Evolutionary conservation across 371 early-diverging fungal genomes (phyloP).

Genomic region (Paraphysoderma sedebokerense): DNA sequence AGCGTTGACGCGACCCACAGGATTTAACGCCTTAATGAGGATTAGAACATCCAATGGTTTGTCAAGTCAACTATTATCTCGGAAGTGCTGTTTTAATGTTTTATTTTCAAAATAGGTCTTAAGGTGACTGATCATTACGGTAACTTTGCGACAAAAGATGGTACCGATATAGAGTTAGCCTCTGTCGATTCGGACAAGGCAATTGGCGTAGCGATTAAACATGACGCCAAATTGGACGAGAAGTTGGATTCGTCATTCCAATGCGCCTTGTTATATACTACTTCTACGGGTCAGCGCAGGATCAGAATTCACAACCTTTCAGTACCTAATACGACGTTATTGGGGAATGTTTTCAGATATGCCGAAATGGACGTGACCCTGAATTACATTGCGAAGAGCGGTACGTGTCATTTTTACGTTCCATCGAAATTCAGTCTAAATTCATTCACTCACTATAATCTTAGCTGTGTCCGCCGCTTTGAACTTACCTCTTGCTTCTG

Average conservation of each 20-base stretch:
- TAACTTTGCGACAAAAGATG: slow-evolving; percentile 79
- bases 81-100: neutral
- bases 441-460: neutral
- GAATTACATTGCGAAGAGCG: slow-evolving; percentile 58
- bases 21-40: slow-evolving; percentile 72
- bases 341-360: slow-evolving; percentile 66
- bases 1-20: slow-evolving; percentile 57
- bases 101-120: slow-evolving; percentile 31
- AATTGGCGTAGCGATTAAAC: slow-evolving; percentile 59
- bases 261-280: slow-evolving; percentile 82
- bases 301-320: slow-evolving; percentile 79
- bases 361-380: slow-evolving; percentile 87
- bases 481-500: slow-evolving; percentile 42
- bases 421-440: neutral
- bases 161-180: slow-evolving; percentile 79
- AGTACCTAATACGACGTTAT: slow-evolving; percentile 50
- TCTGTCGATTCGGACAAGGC: slow-evolving; percentile 70
- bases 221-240: slow-evolving; percentile 68
- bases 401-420: slow-evolving; percentile 11
- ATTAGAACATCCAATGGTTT: slow-evolving; percentile 75
- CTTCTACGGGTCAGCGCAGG: slow-evolving; percentile 66
- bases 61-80: neutral
- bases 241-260: slow-evolving; percentile 67
- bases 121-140: slow-evolving; percentile 72
- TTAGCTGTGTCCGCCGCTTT: slow-evolving; percentile 47